Evolutionary conservation across 192 early-diverging fungal species (phyloP).

Genomic region (Gorgonomyces haynaldii): DNA sequence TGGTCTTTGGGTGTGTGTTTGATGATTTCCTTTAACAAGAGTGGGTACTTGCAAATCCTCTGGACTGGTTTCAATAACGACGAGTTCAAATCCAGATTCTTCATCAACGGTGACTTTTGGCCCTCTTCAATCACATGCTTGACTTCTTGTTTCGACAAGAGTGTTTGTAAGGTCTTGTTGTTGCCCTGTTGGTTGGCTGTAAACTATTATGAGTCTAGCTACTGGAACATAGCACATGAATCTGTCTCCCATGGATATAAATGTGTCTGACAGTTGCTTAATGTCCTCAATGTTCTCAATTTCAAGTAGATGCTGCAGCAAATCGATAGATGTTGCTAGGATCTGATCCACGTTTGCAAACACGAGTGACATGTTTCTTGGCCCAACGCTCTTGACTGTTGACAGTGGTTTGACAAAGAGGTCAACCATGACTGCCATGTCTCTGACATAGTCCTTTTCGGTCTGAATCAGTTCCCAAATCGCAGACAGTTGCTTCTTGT

Average conservation of each 20-base stretch:
- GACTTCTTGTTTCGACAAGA: constrained; percentile 22
- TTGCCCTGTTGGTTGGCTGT: constrained; percentile 34
- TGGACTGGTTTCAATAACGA: constrained; percentile 96
- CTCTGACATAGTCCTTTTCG: constrained; percentile 41
- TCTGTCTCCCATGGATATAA: constrained; percentile 26
- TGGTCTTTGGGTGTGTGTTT: constrained; percentile 32
- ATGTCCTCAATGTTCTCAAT: constrained; percentile 23
- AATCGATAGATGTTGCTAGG: constrained; percentile 26
- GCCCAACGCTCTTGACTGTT: constrained; percentile 3
- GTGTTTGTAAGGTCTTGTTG: constrained; percentile 22
- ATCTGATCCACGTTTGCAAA: constrained; percentile 42
- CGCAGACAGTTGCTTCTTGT: constrained; percentile 27
- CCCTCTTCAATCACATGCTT: constrained; percentile 35
- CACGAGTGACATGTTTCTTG: constrained; percentile 25
- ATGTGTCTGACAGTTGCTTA: constrained; percentile 24
- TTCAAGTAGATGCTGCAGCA: constrained; percentile 20
- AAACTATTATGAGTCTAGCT: too few relatives aligned
- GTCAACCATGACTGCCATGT: constrained; percentile 38
- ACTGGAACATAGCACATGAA: constrained; percentile 33
- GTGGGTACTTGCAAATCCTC: constrained; percentile 97
- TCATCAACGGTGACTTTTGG: constrained; percentile 25
- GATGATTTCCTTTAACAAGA: constrained; percentile 30
- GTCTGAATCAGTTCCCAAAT: constrained; percentile 38
- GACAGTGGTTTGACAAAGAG: constrained; percentile 38
- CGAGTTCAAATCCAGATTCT: constrained; percentile 30